Conservation (phyloP, 208 protist genomes). For the Balamuthia mandrillaris region DNA sequence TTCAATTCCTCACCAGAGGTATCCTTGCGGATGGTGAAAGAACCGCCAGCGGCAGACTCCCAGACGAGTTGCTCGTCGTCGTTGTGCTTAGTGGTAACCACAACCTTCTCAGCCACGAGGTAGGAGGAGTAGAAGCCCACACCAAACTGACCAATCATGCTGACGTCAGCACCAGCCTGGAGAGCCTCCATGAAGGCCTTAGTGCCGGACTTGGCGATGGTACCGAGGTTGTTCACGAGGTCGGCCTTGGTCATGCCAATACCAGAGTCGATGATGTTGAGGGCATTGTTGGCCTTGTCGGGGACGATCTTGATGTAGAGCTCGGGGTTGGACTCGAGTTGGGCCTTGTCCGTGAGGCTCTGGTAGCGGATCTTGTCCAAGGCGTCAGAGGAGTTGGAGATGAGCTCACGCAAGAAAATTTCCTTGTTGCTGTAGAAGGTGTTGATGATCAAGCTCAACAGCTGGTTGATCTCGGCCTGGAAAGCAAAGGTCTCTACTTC, state of each 20-base stretch:
- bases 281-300: slow-evolving; percentile 90
- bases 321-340: slow-evolving; percentile 86
- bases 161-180: slow-evolving; percentile 91
- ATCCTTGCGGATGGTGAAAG: slow-evolving; percentile 90
- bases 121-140: slow-evolving; percentile 99
- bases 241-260: slow-evolving; percentile 99
- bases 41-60: slow-evolving; percentile 93
- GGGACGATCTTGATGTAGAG: slow-evolving; percentile 92
- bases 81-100: slow-evolving; percentile 95
- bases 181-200: slow-evolving; percentile 98
- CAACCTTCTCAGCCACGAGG: slow-evolving; percentile 94
- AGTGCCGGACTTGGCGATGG: slow-evolving; percentile 96
- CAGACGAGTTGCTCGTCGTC: slow-evolving; percentile 95
- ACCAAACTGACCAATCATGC: slow-evolving; percentile 99
- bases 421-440: slow-evolving; percentile 99
- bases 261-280: slow-evolving; percentile 94
- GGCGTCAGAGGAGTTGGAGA: slow-evolving; percentile 97
- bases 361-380: slow-evolving; percentile 97
- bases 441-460: slow-evolving; percentile 99
- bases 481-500: slow-evolving; percentile 47
- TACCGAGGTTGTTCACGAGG: slow-evolving; percentile 97
- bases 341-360: slow-evolving; percentile 86
- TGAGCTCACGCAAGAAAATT: slow-evolving; percentile 98
- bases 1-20: slow-evolving; percentile 77
- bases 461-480: slow-evolving; percentile 95